A percentile compares a stretch with the other conserved stretches of the same genome.
Evolutionary conservation across 1,139 yeast species (phyloP).

Genomic region (Blastobotrys indianensis): DNA sequence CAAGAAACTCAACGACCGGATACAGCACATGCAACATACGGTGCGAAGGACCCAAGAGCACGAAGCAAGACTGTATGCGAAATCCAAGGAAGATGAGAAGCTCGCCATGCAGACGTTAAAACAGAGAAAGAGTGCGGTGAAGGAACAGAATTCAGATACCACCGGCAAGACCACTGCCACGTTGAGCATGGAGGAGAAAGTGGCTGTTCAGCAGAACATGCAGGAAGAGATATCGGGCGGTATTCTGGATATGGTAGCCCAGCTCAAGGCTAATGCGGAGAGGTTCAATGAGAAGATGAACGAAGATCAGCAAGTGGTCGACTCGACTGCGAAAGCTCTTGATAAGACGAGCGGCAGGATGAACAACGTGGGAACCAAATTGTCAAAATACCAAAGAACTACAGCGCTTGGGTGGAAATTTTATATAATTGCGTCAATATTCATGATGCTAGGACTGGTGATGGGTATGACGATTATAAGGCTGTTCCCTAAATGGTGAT

Average conservation of each 20-base stretch:
- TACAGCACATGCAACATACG: slow-evolving; percentile 19
- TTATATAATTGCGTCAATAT: slow-evolving; percentile 33
- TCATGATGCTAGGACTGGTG: slow-evolving; percentile 31
- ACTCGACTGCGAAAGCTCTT: slow-evolving; percentile 31
- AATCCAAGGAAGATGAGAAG: slow-evolving; percentile 9
- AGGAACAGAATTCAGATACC: slow-evolving; percentile 1
- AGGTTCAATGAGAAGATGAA: slow-evolving; percentile 37
- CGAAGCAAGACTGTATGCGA: slow-evolving; percentile 12
- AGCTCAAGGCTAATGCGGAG: slow-evolving; percentile 46
- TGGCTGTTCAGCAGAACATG: slow-evolving; percentile 30
- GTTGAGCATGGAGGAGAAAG: slow-evolving; percentile 23
- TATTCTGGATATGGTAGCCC: slow-evolving; percentile 45
- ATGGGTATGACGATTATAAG: slow-evolving; percentile 34
- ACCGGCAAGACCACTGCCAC: neutral
- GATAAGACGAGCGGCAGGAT: slow-evolving; percentile 33
- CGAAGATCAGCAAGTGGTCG: slow-evolving; percentile 32
- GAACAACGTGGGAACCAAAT: slow-evolving; percentile 32
- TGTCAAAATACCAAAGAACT: slow-evolving; percentile 30
- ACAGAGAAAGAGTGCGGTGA: neutral
- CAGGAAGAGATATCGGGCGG: slow-evolving; percentile 42
- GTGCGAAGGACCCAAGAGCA: slow-evolving; percentile 17
- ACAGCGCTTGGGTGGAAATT: slow-evolving; percentile 39
- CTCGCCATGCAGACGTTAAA: neutral
- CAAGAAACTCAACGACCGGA: slow-evolving; percentile 19
- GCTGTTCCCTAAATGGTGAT: slow-evolving; percentile 36